These are phyloP conservation scores for Trichopus zeylanicus DNA, from an alignment of 116 monocot species.

Conservation along the genomic window DNA sequence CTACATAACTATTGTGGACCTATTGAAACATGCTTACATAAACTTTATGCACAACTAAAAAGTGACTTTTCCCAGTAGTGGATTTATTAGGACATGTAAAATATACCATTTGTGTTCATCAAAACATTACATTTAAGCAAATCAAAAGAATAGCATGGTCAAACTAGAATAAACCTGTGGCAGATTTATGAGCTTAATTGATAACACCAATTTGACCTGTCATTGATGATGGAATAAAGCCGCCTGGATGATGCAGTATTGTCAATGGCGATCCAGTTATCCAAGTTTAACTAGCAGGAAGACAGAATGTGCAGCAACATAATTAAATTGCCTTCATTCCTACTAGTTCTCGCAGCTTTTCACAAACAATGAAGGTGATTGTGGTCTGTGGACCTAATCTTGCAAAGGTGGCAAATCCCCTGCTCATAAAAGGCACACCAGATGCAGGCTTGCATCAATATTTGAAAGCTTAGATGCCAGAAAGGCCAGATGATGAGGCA, in stretches of 20 bases:
- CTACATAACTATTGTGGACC: too few species aligned
- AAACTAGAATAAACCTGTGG: not conserved
- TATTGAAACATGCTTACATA: too few species aligned
- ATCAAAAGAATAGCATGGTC: not conserved
- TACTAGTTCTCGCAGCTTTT: conserved; percentile 72
- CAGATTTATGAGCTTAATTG: too few species aligned
- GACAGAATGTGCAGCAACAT: not conserved
- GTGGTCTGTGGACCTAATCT: conserved; percentile 95
- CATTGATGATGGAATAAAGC: too few species aligned
- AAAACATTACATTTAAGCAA: too few species aligned
- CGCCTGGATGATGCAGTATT: too few species aligned
- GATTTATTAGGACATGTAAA: too few species aligned
- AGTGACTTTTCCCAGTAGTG: too few species aligned
- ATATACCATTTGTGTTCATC: too few species aligned
- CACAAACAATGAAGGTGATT: conserved; percentile 84
- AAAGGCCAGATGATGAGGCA: not conserved
- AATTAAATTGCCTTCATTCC: conserved; percentile 72
- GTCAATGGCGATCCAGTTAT: too few species aligned
- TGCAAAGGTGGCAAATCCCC: conserved; percentile 80
- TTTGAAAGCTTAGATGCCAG: not conserved
- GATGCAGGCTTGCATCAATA: not conserved
- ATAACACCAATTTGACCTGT: conserved; percentile 1
- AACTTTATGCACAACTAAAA: too few species aligned
- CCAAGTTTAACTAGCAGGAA: too few species aligned
- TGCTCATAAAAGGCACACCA: conserved; percentile 5